These are phyloP conservation scores for Chrysoporthe puriensis DNA, from an alignment of 2,329 filamentous ascomycete species.

Conservation along the genomic window DNA sequence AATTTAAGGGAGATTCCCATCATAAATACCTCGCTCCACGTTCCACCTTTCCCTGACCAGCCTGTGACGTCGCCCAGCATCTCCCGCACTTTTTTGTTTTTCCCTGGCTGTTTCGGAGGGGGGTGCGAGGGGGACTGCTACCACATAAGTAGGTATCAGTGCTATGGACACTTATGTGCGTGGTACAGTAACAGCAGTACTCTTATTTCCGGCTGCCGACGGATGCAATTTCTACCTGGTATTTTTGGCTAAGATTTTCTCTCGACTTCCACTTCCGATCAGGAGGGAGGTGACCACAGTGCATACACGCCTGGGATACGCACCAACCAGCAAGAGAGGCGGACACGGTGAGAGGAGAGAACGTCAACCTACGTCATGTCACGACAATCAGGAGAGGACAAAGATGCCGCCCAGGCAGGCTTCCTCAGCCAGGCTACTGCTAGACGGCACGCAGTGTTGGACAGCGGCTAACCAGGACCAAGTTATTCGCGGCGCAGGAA, in stretches of 20 bases:
- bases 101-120: no score
- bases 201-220: neutral
- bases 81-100: neutral
- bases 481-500: no score
- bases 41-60: neutral
- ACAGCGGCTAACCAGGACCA: no score
- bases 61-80: slow-evolving; percentile 2
- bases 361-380: slow-evolving; percentile 3
- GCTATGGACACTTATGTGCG: no score
- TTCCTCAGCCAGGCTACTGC: no score
- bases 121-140: no score
- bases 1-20: neutral
- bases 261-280: neutral
- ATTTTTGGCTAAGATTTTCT: neutral
- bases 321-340: neutral
- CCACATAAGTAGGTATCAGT: no score
- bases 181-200: neutral
- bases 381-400: neutral
- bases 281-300: neutral
- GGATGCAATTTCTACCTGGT: neutral
- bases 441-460: no score
- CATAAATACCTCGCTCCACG: slow-evolving; percentile 1
- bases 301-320: neutral
- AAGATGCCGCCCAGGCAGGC: neutral
- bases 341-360: neutral